Conservation (phyloP, 768 basidiomycete species). For the Lanmaoa pseudosensibilis region DNA sequence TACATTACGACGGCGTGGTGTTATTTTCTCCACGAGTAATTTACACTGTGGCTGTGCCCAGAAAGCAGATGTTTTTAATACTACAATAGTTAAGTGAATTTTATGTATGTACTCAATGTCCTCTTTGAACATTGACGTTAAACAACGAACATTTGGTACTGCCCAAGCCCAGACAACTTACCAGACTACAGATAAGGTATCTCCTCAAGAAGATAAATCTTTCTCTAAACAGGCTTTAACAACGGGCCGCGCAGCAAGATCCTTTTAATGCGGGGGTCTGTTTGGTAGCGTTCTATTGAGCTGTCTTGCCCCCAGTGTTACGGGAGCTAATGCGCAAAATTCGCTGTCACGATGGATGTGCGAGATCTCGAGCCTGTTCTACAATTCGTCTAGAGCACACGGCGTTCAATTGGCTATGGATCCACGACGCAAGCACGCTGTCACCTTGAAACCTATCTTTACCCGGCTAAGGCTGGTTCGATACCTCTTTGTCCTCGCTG, state of each 20-base stretch:
- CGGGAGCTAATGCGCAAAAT: background rate
- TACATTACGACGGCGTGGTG: background rate
- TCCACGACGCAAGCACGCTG: background rate
- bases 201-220: background rate
- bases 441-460: background rate
- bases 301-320: background rate
- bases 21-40: background rate
- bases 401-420: background rate
- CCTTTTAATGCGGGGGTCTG: background rate
- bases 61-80: background rate
- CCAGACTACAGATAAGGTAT: background rate
- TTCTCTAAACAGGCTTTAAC: background rate
- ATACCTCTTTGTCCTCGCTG: background rate
- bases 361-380: background rate
- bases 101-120: background rate
- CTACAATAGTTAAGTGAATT: too few relatives aligned
- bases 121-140: too few relatives aligned
- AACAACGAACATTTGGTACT: background rate
- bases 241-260: background rate
- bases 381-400: background rate
- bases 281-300: background rate
- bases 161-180: background rate
- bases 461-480: background rate
- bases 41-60: background rate
- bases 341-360: background rate